phyloP scores from a whole-genome alignment of 2,329 filamentous ascomycete genomes.

The Cladobotryum mycophilum region DNA sequence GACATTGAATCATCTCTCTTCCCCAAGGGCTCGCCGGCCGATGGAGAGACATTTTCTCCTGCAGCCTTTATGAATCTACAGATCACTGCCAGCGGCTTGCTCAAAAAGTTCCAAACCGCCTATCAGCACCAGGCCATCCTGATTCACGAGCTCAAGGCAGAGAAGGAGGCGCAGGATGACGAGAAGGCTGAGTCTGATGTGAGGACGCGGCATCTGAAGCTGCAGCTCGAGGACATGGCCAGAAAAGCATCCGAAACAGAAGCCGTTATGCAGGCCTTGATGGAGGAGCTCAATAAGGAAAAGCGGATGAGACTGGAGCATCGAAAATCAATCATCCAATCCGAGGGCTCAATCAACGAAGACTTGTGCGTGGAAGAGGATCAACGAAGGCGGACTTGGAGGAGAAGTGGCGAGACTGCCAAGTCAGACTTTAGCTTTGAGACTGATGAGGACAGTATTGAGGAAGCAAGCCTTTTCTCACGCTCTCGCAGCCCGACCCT shows the following conservation, averaged over 20 bases:
- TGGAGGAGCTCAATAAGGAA: slow-evolving; percentile 46
- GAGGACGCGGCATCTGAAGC: slow-evolving; percentile 47
- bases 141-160: slow-evolving; percentile 45
- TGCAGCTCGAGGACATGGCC: slow-evolving; percentile 56
- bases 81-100: slow-evolving; percentile 47
- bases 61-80: slow-evolving; percentile 57
- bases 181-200: slow-evolving; percentile 51
- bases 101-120: slow-evolving; percentile 51
- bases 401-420: slow-evolving; percentile 38
- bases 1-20: slow-evolving; percentile 51
- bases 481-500: slow-evolving; percentile 52
- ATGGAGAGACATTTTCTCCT: slow-evolving; percentile 49
- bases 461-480: slow-evolving; percentile 54
- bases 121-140: slow-evolving; percentile 48
- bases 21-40: slow-evolving; percentile 35
- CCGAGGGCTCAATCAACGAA: slow-evolving; percentile 41
- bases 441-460: slow-evolving; percentile 46
- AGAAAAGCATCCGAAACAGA: slow-evolving; percentile 49
- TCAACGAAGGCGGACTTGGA: slow-evolving; percentile 34
- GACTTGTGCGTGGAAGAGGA: slow-evolving; percentile 51
- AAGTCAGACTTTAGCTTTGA: slow-evolving; percentile 39
- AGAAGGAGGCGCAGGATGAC: slow-evolving; percentile 48
- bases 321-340: slow-evolving; percentile 22
- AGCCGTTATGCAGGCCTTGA: slow-evolving; percentile 40
- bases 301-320: slow-evolving; percentile 40